Evolutionary conservation across 2,329 filamentous ascomycete genomes (phyloP), one percentile per base, ranked within the genome.

Genomic region (Fusarium musae): DNA sequence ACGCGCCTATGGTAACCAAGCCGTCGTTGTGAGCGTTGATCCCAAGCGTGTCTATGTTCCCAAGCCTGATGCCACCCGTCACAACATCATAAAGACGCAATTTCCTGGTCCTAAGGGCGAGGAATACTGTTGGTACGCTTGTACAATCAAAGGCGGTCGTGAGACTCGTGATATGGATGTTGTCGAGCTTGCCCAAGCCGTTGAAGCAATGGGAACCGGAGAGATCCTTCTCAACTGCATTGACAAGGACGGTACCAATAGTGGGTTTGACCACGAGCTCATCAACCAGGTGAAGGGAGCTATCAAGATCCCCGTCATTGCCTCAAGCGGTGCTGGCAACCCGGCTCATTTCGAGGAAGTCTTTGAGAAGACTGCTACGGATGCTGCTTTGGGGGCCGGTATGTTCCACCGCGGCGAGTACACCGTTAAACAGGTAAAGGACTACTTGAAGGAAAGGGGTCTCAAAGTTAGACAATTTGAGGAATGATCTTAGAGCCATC

Each of bases 341-440:
- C 96, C 96, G 4, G 89, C 81, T 0, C 96, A 99, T 83, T 99
- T 99, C 80, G 88, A 91, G 58, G 93, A 98, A 80, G 96, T 98
- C 4, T 99, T 99, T 82, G 86, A 89, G 63, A 86, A 93, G 84
- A 98, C 96, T 13, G 87, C 87, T 21, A 96, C 96, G 6, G 96
- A 99, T 86, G 96, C 96, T 56, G 96, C 96, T 34, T 85, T 99
- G 68, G 96, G 96, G 6, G 96, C 96, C 13, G 96, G 96, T 59
- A 99, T 99, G 92, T 99, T 99, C 83, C 96, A 99, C 84, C 87
- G 96, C 54, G 94, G 93, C 42, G 96, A 99, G 85, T 99, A 96
- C 83, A 97, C 95, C 0, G 96, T 99, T 21, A 92, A 91, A 81
- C 92, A 98, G 79, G 96, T 99, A 53, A 99, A 99, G 84, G 92